Percentiles rank a stretch among this genome's conserved stretches.
Evolutionary conservation across 2,329 filamentous ascomycete species (phyloP).

Genomic region (Neofusicoccum cordaticola): DNA sequence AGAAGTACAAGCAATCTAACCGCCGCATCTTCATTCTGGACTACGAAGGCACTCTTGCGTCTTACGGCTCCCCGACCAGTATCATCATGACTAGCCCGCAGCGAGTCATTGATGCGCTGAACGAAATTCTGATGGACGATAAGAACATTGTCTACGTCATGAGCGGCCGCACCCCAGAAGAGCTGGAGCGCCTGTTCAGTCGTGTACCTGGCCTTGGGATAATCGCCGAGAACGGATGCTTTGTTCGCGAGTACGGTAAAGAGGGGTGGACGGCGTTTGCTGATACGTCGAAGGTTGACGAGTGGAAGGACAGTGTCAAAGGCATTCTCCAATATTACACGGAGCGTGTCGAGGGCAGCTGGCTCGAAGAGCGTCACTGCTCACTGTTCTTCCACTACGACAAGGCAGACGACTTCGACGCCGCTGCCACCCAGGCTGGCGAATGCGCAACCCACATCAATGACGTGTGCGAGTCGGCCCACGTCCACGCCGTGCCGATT

Average conservation of each 20-base stretch:
- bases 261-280: conserved; percentile 76
- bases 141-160: conserved; percentile 90
- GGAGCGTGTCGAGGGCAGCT: conserved; percentile 82
- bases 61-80: conserved; percentile 78
- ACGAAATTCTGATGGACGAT: conserved; percentile 75
- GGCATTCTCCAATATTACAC: conserved; percentile 85
- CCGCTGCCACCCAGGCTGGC: conserved; percentile 74
- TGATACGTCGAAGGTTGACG: conserved; percentile 64
- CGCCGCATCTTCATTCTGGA: conserved; percentile 84
- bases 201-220: conserved; percentile 80
- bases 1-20: conserved; percentile 64
- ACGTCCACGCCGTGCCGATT: conserved; percentile 77
- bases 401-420: conserved; percentile 71
- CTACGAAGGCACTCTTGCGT: conserved; percentile 88
- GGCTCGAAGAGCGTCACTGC: conserved; percentile 87
- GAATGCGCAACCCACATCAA: conserved; percentile 96
- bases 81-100: conserved; percentile 85
- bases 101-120: conserved; percentile 77
- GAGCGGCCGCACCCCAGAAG: conserved; percentile 82
- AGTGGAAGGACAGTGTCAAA: conserved; percentile 82
- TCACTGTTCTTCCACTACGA: conserved; percentile 90
- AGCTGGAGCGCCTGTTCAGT: conserved; percentile 82
- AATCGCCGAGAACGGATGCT: conserved; percentile 94
- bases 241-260: conserved; percentile 67
- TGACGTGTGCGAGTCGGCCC: conserved; percentile 79